phyloP scores from a whole-genome alignment of 768 basidiomycete genomes.

The Tulasnella sp. region DNA sequence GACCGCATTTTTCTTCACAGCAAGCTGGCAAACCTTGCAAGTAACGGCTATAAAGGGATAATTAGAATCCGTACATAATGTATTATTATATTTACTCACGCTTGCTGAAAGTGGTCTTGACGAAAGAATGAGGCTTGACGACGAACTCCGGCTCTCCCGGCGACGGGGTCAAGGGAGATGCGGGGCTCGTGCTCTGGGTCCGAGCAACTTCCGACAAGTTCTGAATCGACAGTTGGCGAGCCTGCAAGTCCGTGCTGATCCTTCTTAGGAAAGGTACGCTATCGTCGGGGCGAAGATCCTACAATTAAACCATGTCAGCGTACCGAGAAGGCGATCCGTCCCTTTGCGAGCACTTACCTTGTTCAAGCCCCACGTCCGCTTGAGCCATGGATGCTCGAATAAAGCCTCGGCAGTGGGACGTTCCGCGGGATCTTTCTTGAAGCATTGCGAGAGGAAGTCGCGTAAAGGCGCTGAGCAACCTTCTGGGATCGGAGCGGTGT shows the following conservation, averaged over 20 bases:
- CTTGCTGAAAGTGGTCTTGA: slow-evolving; percentile 88
- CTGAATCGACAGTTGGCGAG: slow-evolving; percentile 35
- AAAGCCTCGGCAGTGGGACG: slow-evolving; percentile 79
- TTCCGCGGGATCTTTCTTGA: slow-evolving; percentile 71
- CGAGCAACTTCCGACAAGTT: background rate
- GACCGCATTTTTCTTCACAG: slow-evolving; percentile 77
- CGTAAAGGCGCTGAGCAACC: slow-evolving; percentile 61
- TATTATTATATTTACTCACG: background rate
- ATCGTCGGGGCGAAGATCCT: slow-evolving; percentile 84
- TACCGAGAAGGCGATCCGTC: background rate
- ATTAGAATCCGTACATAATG: background rate
- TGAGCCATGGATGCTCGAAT: slow-evolving; percentile 87
- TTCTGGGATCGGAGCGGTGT: slow-evolving; percentile 75
- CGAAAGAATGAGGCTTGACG: slow-evolving; percentile 63
- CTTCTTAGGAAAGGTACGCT: slow-evolving; percentile 91
- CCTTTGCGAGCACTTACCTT: slow-evolving; percentile 37
- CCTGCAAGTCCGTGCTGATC: slow-evolving; percentile 72
- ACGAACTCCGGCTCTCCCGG: slow-evolving; percentile 35
- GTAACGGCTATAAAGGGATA: slow-evolving; percentile 50
- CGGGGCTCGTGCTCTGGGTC: background rate
- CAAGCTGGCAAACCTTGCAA: slow-evolving; percentile 71
- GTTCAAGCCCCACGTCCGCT: slow-evolving; percentile 63
- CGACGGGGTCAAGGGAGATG: slow-evolving; percentile 25
- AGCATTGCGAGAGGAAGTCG: slow-evolving; percentile 79
- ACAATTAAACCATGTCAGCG: background rate